These are phyloP conservation scores for Candida germanica DNA, from an alignment of 805 yeast species.

Conservation along the genomic window DNA sequence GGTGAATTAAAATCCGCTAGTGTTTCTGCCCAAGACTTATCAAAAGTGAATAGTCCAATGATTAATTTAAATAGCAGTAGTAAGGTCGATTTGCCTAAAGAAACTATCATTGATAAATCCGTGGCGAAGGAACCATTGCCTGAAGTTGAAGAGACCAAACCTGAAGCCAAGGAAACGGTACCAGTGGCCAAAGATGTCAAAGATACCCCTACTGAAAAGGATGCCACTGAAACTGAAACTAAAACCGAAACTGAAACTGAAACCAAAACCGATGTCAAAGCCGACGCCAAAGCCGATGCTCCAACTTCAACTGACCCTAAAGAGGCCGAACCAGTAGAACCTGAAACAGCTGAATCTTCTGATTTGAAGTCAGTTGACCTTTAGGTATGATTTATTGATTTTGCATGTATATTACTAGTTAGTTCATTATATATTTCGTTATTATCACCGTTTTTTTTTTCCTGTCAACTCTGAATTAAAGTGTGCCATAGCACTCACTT, in stretches of 20 bases:
- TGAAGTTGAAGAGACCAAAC: conserved; percentile 4
- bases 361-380: conserved; percentile 8
- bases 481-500: no score
- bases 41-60: conserved; percentile 17
- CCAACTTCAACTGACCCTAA: conserved; percentile 3
- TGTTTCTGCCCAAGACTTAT: conserved; percentile 12
- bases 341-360: not conserved
- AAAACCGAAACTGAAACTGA: not conserved
- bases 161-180: not conserved
- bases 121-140: conserved; percentile 4
- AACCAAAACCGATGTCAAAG: not conserved
- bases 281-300: conserved; percentile 1
- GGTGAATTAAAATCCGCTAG: conserved; percentile 8
- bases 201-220: not conserved
- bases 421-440: no score
- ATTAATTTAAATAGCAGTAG: conserved; percentile 26
- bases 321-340: conserved; percentile 6
- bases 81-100: conserved; percentile 36
- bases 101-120: conserved; percentile 37
- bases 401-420: no score
- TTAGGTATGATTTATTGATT: conserved; percentile 5
- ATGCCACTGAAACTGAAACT: not conserved
- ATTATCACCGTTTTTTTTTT: no score
- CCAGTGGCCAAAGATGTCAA: not conserved
- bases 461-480: no score